A percentile compares a stretch with the other conserved stretches of the same genome.
Conservation (phyloP, 768 basidiomycete species). For the Rhodotorula toruloides region DNA sequence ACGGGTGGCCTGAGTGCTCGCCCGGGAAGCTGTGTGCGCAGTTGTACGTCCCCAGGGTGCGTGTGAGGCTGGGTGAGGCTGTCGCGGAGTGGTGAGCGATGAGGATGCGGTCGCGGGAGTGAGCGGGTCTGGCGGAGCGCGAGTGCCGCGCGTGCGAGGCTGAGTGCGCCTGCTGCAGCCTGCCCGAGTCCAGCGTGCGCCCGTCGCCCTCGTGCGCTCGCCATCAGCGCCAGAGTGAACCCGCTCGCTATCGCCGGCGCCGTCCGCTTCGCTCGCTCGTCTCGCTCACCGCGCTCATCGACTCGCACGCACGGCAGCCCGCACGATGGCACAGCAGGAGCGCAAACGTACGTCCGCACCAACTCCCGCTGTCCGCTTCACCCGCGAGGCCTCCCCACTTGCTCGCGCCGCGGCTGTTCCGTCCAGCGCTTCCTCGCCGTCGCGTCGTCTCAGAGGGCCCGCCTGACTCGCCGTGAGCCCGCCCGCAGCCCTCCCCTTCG, state of each 20-base stretch:
- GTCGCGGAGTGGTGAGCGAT: neutral
- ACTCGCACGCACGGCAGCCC: neutral
- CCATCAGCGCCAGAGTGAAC: neutral
- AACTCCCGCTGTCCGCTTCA: neutral
- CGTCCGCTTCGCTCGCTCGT: neutral
- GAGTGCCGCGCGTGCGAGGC: constrained; percentile 2
- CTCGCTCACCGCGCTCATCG: neutral
- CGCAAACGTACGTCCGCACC: constrained; percentile 24
- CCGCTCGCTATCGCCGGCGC: neutral
- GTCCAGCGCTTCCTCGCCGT: neutral
- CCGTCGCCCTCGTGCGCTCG: too few relatives aligned
- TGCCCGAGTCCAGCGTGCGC: too few relatives aligned
- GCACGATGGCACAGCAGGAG: neutral
- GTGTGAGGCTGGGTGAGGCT: neutral
- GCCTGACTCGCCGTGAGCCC: neutral
- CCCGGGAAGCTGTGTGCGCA: neutral
- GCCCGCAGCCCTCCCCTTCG: constrained; percentile 48
- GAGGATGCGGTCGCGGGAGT: neutral
- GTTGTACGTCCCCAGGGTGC: neutral
- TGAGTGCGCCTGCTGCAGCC: neutral
- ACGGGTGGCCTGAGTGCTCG: too few relatives aligned
- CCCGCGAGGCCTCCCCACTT: neutral
- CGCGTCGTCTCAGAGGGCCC: neutral
- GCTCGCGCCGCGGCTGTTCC: neutral
- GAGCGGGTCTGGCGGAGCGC: neutral